phyloP scores from a whole-genome alignment of 345 rosid genomes.

The Laguncularia racemosa region DNA sequence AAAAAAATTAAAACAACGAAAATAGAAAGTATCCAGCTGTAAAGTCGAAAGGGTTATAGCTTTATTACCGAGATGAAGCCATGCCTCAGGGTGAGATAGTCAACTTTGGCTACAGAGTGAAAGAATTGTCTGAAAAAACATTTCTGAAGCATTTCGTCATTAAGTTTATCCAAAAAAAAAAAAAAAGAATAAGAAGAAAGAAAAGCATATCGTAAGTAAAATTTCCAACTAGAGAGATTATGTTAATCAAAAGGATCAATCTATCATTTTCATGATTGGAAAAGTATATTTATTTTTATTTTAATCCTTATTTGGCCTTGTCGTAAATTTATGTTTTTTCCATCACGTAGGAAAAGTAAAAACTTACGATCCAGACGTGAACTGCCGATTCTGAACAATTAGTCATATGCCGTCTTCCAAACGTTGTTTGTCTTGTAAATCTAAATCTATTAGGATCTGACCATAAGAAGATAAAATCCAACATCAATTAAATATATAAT shows the following conservation, averaged over 20 bases:
- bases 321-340: too few species aligned
- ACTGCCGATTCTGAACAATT: slow-evolving; percentile 25
- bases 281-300: too few species aligned
- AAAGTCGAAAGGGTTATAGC: too few species aligned
- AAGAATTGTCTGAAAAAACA: slow-evolving; percentile 69
- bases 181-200: background rate
- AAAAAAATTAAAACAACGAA: too few species aligned
- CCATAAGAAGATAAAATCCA: background rate
- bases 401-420: slow-evolving; percentile 50
- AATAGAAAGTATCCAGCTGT: too few species aligned
- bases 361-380: slow-evolving; percentile 48
- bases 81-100: slow-evolving; percentile 71
- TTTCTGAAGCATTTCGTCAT: slow-evolving; percentile 28
- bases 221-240: too few species aligned
- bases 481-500: background rate
- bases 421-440: slow-evolving; percentile 53
- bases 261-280: too few species aligned
- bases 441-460: slow-evolving; percentile 56
- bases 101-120: slow-evolving; percentile 61
- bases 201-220: too few species aligned
- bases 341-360: background rate
- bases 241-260: too few species aligned
- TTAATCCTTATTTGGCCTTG: too few species aligned
- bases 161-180: background rate
- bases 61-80: slow-evolving; percentile 53